Evolutionary conservation across 148 eudicot genomes (phyloP), one percentile per base, ranked within the genome.

Genomic region (Silene latifolia): DNA sequence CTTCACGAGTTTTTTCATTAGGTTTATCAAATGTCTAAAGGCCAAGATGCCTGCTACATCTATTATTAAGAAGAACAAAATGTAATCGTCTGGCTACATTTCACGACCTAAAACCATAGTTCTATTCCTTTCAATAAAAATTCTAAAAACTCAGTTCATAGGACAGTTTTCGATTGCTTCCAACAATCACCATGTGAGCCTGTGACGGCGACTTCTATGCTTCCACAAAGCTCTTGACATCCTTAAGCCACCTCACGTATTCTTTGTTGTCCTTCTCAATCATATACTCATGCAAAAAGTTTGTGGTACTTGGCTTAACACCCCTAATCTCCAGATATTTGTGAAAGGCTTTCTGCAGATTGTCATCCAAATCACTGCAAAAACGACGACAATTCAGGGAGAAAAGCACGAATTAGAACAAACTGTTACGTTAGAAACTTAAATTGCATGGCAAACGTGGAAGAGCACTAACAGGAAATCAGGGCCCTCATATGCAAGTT

Each of bases 271-370:
- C 96, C 72, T 88, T 90, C 82, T 80, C 81, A 32, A 85, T 70
- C 89, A 88, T 88, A 79, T 90, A 90, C 77, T 81, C 90, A 0
- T 85, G 87, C 85, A 90, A 79, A 80, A 87, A 87, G 75, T 87
- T 88, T 58, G 92, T 87, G 3, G 84, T 77, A 74, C 87, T 84
- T 24, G 92, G 89, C 84, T 83, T 90, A 70, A 90, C 80, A 29
- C 92, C 92, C 69, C 96, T 82, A 7, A 88, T 87, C 81, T 90
- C 90, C 59, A 90, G 76, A 77, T 87, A 90, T 82, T 87, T 87
- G 80, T 81, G 88, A 82, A 90, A 88, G 14, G 89, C 92, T 80
- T 88, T 88, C 82, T 90, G 96, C 81, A 90, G 67, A 78, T 90
- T 90, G 72, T 88, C 96, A 84, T 90, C 92, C 90, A 90, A 84